phyloP scores from a whole-genome alignment of 108 stramenopile genomes.

The Nitzschia inconspicua region DNA sequence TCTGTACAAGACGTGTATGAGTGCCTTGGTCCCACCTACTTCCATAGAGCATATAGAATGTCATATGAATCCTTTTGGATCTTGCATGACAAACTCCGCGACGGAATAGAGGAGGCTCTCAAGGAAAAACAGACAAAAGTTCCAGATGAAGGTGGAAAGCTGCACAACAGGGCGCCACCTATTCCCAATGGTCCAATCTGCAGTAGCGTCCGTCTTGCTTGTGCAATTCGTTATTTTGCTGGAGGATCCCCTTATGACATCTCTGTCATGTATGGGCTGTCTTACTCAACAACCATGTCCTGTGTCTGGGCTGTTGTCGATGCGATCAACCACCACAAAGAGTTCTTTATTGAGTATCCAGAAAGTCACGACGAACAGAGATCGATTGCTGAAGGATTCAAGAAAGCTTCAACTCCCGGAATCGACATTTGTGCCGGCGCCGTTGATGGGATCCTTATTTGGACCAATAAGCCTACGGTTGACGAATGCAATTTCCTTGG shows the following conservation, averaged over 20 bases:
- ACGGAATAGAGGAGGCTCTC: too few relatives aligned
- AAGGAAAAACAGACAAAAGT: too few relatives aligned
- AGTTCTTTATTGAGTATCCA: conserved; percentile 21
- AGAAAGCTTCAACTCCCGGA: conserved; percentile 2
- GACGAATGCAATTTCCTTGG: conserved; percentile 2
- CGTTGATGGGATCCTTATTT: conserved; percentile 43
- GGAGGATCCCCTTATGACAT: conserved; percentile 23
- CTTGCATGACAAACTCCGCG: too few relatives aligned
- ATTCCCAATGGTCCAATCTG: conserved; percentile 9
- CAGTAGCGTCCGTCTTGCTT: background rate
- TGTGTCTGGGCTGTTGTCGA: too few relatives aligned
- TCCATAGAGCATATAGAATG: too few relatives aligned
- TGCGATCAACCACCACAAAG: background rate
- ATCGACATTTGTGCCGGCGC: conserved; percentile 32
- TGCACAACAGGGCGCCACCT: background rate
- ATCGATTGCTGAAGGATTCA: conserved; percentile 27
- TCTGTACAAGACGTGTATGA: too few relatives aligned
- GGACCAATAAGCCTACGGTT: conserved; percentile 24
- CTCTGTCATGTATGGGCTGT: too few relatives aligned
- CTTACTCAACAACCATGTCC: too few relatives aligned
- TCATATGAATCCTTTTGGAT: too few relatives aligned
- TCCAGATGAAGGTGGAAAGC: too few relatives aligned
- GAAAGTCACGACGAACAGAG: conserved; percentile 6
- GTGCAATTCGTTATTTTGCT: conserved; percentile 24
- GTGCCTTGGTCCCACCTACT: too few relatives aligned